Base-by-base conservation (phyloP, 345 rosid species). In the Lumnitzera racemosa region DNA sequence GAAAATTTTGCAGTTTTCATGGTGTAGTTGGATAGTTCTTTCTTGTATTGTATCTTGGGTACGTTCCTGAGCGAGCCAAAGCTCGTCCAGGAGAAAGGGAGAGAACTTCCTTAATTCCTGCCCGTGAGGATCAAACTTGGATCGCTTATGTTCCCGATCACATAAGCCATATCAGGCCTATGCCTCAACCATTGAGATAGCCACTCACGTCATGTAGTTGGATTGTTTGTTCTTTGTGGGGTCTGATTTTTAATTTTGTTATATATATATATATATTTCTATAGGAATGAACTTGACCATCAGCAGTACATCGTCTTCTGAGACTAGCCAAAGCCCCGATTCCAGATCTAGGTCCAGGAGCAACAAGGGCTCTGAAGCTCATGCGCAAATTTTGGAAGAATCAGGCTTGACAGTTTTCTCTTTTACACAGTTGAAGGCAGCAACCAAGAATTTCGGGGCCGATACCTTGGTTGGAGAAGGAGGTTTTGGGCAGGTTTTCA, bases 401-500 rank as follows among this genome's bases (percentile, higher is more conserved):
- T 15, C 69, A 41, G n/a, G n/a, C 57, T 24, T 58, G 41, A 58
- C 24, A 27, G 13, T 13, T 41, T 65, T 57, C 57, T 49, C 16
- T 65, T 52, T 58, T 24, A 7, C 17, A 12, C 53, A 65, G 51
- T 46, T 46, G 69, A 58, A 52, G 12, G 24, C 27, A 5, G 69
- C 62, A 53, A 58, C 57, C 1, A 52, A 46, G 46, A 58, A 58
- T 65, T 58, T 13, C 48, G n/a, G 58, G 13, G 14, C 11, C 27
- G 57, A 52, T 41, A 13, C 11, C 29, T 0, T 65, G 56, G 4
- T 46, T 41, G 51, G 69, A 51, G 69, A 46, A n/a, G 69, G 69
- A 43, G 58, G 69, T 51, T 56, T 64, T 20, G 68, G 68, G 0
- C 10, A 43, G 13, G 69, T 65, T 51, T 46, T 0, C 56, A 65